Evolutionary conservation across 305 asterid genomes (phyloP).

Genomic region (Solanum hybrid): DNA sequence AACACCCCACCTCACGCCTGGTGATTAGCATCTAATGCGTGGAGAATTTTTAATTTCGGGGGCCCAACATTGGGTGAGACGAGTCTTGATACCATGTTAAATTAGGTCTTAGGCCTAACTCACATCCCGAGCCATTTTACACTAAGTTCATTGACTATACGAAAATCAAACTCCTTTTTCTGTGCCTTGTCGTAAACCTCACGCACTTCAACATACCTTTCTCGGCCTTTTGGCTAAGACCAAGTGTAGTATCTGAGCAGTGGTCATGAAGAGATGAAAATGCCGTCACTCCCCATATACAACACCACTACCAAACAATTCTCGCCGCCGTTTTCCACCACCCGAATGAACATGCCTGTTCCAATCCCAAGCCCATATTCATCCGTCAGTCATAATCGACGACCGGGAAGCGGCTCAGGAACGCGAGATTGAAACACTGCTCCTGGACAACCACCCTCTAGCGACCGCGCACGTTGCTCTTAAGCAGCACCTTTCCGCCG

Average conservation of each 20-base stretch:
- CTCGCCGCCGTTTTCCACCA: neutral
- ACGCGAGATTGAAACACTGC: slow-evolving; percentile 50
- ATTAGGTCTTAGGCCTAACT: neutral
- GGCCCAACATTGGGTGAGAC: neutral
- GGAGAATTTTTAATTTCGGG: neutral
- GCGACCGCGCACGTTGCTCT: slow-evolving; percentile 63
- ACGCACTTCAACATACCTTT: slow-evolving; percentile 51
- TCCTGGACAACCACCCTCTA: slow-evolving; percentile 66
- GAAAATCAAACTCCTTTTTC: slow-evolving; percentile 53
- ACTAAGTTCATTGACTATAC: slow-evolving; percentile 22
- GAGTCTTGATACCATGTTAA: neutral
- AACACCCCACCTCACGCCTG: neutral
- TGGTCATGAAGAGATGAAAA: neutral
- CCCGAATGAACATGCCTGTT: neutral
- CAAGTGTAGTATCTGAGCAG: slow-evolving; percentile 34
- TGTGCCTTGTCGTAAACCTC: slow-evolving; percentile 52
- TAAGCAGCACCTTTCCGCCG: slow-evolving; percentile 42
- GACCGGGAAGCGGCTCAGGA: slow-evolving; percentile 47
- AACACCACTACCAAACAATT: neutral
- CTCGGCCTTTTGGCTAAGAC: slow-evolving; percentile 50
- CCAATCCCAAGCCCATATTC: slow-evolving; percentile 6
- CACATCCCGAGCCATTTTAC: slow-evolving; percentile 34
- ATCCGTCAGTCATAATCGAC: slow-evolving; percentile 23
- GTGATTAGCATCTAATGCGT: neutral
- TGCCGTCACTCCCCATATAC: neutral